phyloP scores from a whole-genome alignment of 805 yeast species.

The Ogataea sp. region DNA sequence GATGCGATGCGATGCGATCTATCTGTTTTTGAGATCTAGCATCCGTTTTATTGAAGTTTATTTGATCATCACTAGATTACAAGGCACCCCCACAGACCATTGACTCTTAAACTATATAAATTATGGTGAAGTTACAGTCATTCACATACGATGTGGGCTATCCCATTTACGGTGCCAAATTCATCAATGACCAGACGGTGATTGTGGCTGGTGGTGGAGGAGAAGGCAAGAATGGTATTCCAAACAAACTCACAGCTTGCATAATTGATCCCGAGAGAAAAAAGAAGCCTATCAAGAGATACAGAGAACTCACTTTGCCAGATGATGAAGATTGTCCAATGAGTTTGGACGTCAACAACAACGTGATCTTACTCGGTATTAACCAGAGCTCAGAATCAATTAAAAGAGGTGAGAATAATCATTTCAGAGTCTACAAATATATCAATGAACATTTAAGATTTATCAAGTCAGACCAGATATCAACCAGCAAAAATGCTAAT shows the following conservation, averaged over 20 bases:
- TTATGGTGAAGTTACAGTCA: conserved; percentile 18
- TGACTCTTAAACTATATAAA: neutral
- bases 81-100: no score
- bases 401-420: conserved; percentile 56
- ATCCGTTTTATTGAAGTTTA: no score
- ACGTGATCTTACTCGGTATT: conserved; percentile 61
- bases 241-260: conserved; percentile 70
- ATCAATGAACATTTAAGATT: conserved; percentile 56
- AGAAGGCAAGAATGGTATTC: conserved; percentile 82
- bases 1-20: no score
- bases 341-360: conserved; percentile 53
- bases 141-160: conserved; percentile 38
- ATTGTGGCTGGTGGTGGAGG: conserved; percentile 94
- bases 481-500: conserved; percentile 37
- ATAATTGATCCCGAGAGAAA: conserved; percentile 45
- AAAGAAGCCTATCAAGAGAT: conserved; percentile 43
- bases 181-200: conserved; percentile 50
- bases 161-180: conserved; percentile 77
- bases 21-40: no score
- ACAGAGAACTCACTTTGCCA: conserved; percentile 44
- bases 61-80: no score
- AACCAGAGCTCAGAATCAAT: conserved; percentile 59
- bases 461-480: conserved; percentile 51
- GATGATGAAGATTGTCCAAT: conserved; percentile 83
- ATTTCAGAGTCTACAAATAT: conserved; percentile 56